Percentiles rank a stretch among this genome's conserved stretches.
Evolutionary conservation across 305 asterid genomes (phyloP).

Genomic region (Solanum hybrid): DNA sequence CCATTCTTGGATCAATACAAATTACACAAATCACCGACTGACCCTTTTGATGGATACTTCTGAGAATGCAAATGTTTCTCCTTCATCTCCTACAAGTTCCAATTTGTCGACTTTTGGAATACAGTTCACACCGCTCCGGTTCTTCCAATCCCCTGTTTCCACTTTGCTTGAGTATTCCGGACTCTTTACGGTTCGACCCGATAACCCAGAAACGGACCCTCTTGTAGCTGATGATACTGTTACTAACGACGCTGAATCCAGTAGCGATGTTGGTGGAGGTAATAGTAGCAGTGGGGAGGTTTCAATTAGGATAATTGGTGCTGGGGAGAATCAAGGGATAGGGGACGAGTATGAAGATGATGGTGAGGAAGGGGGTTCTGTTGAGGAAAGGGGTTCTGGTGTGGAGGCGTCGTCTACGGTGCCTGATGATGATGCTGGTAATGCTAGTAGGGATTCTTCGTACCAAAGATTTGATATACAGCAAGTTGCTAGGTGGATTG

Average conservation of each 20-base stretch:
- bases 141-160: slow-evolving; percentile 58
- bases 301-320: slow-evolving; percentile 56
- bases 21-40: background rate
- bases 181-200: slow-evolving; percentile 41
- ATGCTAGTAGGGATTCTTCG: slow-evolving; percentile 28
- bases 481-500: slow-evolving; percentile 72
- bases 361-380: slow-evolving; percentile 5
- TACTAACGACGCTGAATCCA: background rate
- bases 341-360: slow-evolving; percentile 30
- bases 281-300: slow-evolving; percentile 42
- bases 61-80: background rate
- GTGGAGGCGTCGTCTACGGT: background rate
- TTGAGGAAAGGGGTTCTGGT: slow-evolving; percentile 16
- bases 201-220: slow-evolving; percentile 35
- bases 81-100: slow-evolving; percentile 13
- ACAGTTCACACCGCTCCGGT: slow-evolving; percentile 31
- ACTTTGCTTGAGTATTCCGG: slow-evolving; percentile 70
- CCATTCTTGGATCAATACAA: background rate
- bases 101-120: background rate
- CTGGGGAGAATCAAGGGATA: slow-evolving; percentile 18
- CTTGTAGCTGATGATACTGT: slow-evolving; percentile 17
- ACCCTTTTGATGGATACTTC: slow-evolving; percentile 14
- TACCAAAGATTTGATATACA: slow-evolving; percentile 75
- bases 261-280: background rate
- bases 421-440: slow-evolving; percentile 18